phyloP scores from a whole-genome alignment of 352 stramenopile genomes.

The Pythium dissimile region DNA sequence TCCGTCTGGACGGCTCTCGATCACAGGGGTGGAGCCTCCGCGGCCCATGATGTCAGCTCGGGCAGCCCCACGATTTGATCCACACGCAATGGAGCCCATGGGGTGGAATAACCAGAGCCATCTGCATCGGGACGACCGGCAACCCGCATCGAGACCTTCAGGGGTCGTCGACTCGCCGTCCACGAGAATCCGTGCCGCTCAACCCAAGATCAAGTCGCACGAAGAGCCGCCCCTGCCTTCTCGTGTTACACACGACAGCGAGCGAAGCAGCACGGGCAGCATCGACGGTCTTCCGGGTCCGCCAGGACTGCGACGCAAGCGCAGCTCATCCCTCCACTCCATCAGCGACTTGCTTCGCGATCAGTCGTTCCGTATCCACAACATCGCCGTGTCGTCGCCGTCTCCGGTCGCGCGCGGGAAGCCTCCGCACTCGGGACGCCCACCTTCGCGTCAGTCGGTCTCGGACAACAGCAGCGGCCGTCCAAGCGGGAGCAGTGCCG shows the following conservation, averaged over 20 bases:
- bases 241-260: background rate
- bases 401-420: background rate
- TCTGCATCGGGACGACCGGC: background rate
- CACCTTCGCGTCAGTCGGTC: background rate
- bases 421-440: background rate
- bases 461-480: background rate
- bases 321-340: conserved; percentile 46
- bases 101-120: background rate
- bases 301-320: conserved; percentile 15
- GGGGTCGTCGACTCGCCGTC: background rate
- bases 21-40: background rate
- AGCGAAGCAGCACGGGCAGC: conserved; percentile 1
- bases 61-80: background rate
- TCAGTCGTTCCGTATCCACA: conserved; percentile 15
- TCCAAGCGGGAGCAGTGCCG: background rate
- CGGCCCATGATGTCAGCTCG: background rate
- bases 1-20: background rate
- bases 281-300: background rate
- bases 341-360: conserved; percentile 31
- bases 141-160: background rate
- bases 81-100: background rate
- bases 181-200: background rate
- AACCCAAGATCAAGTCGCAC: background rate
- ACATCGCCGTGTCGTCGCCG: background rate
- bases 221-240: background rate